These are phyloP conservation scores for Rhodamnia argentea DNA, from an alignment of 345 rosid species.

Conservation along the genomic window DNA sequence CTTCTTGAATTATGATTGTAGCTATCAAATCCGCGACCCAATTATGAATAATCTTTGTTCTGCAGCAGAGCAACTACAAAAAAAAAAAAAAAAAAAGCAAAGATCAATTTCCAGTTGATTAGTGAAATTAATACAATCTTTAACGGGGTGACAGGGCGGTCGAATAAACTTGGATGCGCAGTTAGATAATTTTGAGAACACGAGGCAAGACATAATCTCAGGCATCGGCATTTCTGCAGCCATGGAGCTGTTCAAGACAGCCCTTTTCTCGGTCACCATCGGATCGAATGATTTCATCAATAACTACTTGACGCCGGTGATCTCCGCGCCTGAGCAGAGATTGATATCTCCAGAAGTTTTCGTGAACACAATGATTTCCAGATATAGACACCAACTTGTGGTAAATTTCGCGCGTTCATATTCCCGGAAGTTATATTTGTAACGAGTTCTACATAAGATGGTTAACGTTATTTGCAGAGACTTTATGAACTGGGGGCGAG, in stretches of 20 bases:
- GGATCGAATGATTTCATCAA: slow-evolving; percentile 82
- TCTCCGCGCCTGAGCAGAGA: slow-evolving; percentile 30
- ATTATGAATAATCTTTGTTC: neutral
- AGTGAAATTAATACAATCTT: neutral
- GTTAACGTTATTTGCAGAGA: slow-evolving; percentile 26
- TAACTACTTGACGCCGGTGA: slow-evolving; percentile 51
- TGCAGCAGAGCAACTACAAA: neutral
- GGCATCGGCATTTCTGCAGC: slow-evolving; percentile 33
- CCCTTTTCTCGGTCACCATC: slow-evolving; percentile 46
- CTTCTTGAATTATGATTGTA: neutral
- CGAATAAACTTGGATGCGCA: slow-evolving; percentile 60
- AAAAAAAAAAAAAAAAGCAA: neutral
- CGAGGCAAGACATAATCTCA: slow-evolving; percentile 32
- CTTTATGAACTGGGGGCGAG: slow-evolving; percentile 54
- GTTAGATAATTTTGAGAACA: slow-evolving; percentile 42
- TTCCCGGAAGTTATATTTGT: neutral
- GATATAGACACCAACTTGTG: slow-evolving; percentile 46
- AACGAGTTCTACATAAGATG: neutral
- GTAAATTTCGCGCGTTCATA: slow-evolving; percentile 10
- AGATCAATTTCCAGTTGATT: neutral
- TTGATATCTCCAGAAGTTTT: slow-evolving; percentile 42
- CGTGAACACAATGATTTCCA: slow-evolving; percentile 37
- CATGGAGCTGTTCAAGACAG: slow-evolving; percentile 10
- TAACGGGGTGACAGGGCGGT: slow-evolving; percentile 28
- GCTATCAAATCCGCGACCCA: neutral